A percentile compares a stretch with the other conserved stretches of the same genome.
phyloP scores from a whole-genome alignment of 192 early-diverging fungal genomes.

The Polychytrium aggregatum region DNA sequence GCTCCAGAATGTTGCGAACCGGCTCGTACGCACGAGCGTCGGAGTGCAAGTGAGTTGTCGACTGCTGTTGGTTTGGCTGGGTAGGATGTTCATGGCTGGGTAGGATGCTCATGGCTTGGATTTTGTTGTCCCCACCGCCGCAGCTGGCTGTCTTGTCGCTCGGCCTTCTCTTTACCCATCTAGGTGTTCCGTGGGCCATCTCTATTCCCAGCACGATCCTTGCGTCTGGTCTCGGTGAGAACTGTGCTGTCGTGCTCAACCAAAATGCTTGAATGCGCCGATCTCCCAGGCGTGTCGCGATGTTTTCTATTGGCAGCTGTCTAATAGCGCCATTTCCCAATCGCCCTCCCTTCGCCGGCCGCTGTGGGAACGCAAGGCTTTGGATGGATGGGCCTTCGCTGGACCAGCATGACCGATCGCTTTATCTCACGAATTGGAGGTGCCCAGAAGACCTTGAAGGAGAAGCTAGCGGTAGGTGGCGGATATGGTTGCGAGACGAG shows the following conservation, averaged over 20 bases:
- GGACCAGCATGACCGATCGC: constrained; percentile 9
- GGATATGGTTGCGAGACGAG: background rate
- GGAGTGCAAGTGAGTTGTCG: too few species aligned
- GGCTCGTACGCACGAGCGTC: constrained; percentile 16
- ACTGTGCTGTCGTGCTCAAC: background rate
- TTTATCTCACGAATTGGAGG: constrained; percentile 19
- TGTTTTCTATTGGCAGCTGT: background rate
- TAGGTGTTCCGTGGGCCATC: constrained; percentile 24
- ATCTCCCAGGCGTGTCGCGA: too few species aligned
- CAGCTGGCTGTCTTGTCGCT: constrained; percentile 14
- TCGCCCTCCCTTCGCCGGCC: background rate
- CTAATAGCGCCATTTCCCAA: background rate
- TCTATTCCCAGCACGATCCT: constrained; percentile 17
- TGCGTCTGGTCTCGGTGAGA: constrained; percentile 9
- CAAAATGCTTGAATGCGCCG: too few species aligned
- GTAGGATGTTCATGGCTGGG: too few species aligned
- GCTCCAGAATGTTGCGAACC: constrained; percentile 16
- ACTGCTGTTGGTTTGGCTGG: too few species aligned
- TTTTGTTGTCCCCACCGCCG: too few species aligned
- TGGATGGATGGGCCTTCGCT: constrained; percentile 18
- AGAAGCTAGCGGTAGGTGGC: constrained; percentile 16
- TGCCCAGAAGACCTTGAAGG: constrained; percentile 20
- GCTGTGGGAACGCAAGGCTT: constrained; percentile 8
- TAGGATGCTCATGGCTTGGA: too few species aligned
- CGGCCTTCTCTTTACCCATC: constrained; percentile 17